Percentiles rank a stretch among this genome's conserved stretches.
phyloP scores from a whole-genome alignment of 345 rosid genomes.

The Litchi chinensis region DNA sequence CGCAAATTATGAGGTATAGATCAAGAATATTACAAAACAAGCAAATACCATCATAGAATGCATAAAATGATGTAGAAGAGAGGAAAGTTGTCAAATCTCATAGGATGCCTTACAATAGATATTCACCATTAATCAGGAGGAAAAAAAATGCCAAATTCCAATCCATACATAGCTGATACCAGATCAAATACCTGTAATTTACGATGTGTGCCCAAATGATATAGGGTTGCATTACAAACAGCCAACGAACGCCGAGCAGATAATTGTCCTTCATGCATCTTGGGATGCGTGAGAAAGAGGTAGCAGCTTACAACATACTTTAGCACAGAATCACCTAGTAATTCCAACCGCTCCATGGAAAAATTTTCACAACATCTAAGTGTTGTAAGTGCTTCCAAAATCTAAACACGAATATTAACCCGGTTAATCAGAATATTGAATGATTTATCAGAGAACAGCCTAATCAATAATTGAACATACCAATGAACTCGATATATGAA shows the following conservation, averaged over 20 bases:
- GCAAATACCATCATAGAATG: neutral
- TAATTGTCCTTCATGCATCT: conserved; percentile 73
- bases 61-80: neutral
- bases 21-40: neutral
- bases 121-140: neutral
- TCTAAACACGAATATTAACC: conserved; percentile 41
- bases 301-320: conserved; percentile 79
- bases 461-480: conserved; percentile 41
- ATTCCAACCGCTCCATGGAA: conserved; percentile 95
- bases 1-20: neutral
- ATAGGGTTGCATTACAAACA: conserved; percentile 70
- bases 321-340: conserved; percentile 93
- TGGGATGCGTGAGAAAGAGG: conserved; percentile 67
- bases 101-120: neutral
- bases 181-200: conserved; percentile 63
- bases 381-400: conserved; percentile 82
- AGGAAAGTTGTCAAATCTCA: neutral
- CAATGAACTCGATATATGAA: conserved; percentile 58
- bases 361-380: conserved; percentile 67
- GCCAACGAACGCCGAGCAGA: conserved; percentile 39
- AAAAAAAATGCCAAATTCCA: neutral
- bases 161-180: neutral
- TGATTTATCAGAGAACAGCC: conserved; percentile 6
- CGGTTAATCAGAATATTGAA: neutral
- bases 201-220: conserved; percentile 57